These are phyloP conservation scores for Nicotiana rustica DNA, from an alignment of 305 asterid species.

Conservation along the genomic window DNA sequence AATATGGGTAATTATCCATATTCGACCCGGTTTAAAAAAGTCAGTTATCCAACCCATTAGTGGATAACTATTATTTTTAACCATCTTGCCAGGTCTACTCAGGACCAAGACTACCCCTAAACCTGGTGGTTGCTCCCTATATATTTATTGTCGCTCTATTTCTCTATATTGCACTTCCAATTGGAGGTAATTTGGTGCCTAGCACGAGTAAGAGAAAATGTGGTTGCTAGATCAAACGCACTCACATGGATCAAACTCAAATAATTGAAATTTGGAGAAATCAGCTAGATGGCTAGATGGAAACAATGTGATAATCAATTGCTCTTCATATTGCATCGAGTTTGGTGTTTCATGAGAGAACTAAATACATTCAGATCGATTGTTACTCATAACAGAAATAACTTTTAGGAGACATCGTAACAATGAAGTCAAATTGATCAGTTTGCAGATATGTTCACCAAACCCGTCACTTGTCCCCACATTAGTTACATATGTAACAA, in stretches of 20 bases:
- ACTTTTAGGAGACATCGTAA: slow-evolving; percentile 7
- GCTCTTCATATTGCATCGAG: background rate
- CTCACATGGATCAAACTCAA: slow-evolving; percentile 10
- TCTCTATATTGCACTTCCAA: background rate
- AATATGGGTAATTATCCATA: no score
- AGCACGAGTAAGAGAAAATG: slow-evolving; percentile 3
- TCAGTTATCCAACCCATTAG: no score
- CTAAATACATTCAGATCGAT: background rate
- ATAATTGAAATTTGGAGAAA: slow-evolving; percentile 6
- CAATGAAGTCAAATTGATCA: slow-evolving; percentile 12
- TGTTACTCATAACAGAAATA: slow-evolving; percentile 3
- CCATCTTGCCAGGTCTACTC: no score
- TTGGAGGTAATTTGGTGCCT: slow-evolving; percentile 23
- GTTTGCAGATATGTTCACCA: background rate
- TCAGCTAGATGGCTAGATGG: background rate
- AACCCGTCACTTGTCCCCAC: background rate
- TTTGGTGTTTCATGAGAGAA: no score
- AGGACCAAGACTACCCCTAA: background rate
- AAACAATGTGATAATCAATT: background rate
- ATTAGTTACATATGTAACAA: slow-evolving; percentile 24
- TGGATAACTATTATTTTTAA: no score
- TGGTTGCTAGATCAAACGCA: slow-evolving; percentile 10
- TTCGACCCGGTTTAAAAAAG: no score
- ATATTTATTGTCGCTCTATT: background rate
- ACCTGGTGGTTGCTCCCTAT: slow-evolving; percentile 27